Evolutionary conservation across 2,329 filamentous ascomycete species (phyloP), one percentile per base, ranked within the genome.

Genomic region (Thelonectria blattea): DNA sequence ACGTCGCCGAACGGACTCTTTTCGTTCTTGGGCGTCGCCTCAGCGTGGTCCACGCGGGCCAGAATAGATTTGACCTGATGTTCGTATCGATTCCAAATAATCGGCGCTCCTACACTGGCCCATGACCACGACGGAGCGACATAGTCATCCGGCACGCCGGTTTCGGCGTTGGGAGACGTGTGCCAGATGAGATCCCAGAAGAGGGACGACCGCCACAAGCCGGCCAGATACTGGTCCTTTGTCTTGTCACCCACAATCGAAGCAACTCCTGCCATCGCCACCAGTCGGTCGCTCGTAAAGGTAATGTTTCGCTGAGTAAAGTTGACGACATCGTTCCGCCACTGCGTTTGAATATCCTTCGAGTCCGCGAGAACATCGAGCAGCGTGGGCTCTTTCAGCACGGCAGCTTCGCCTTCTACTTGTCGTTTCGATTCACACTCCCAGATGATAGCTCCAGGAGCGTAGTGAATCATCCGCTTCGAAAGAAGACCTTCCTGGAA

Each of bases 181-280:
- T 57, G 54, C 47, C 54, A 57, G 18, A 57, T 46, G 20, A 57
- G 37, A 17, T 57, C 54, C 46, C 39, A 51, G 27, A 57, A 51
- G n/a, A 57, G n/a, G 24, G 47, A 51, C 5, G 46, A 51, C 24
- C 50, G 18, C 54, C 54, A 57, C 15, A 57, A 14, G 6, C 54
- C 54, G 8, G 54, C 46, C 15, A 51, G 37, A 34, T 57, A 57
- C 9, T 15, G 10, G 24, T 57, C 54, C 10, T 34, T 39, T 8
- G 46, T 57, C 14, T 18, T 15, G n/a, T 24, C 7, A 9, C 22
- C 54, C 47, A 6, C 45, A 14, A 22, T 11, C 10, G 46, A 32
- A 6, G 54, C 54, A 20, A 51, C 47, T 1, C 54, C 54, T 12
- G 46, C 43, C 14, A 57, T 22, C 14, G 54, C 54, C 11, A 57